phyloP scores from a whole-genome alignment of 2,329 filamentous ascomycete species.

The Dendryphion nanum region DNA sequence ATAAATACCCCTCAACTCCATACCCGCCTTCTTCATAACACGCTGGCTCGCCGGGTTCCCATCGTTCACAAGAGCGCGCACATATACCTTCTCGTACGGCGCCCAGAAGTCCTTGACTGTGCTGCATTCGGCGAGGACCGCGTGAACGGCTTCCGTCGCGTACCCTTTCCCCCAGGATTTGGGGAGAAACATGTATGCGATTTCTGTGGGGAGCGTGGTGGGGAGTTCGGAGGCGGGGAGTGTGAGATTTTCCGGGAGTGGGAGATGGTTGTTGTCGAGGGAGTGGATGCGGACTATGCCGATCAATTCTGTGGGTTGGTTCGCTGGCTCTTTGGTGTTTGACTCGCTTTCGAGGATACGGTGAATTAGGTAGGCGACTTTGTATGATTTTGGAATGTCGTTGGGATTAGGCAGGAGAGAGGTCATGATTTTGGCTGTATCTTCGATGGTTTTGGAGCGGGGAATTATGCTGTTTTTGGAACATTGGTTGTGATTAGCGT shows the following conservation, averaged over 20 bases:
- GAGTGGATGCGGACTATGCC: constrained; percentile 22
- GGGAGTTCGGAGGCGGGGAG: constrained; percentile 6
- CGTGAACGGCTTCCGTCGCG: constrained; percentile 19
- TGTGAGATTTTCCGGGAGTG: constrained; percentile 12
- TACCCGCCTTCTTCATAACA: constrained; percentile 32
- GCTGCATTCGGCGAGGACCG: constrained; percentile 21
- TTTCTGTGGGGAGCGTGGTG: constrained; percentile 19
- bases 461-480: constrained; percentile 19
- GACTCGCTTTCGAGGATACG: constrained; percentile 9
- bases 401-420: constrained; percentile 12
- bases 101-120: constrained; percentile 18
- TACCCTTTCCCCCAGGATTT: constrained; percentile 20
- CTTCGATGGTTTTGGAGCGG: constrained; percentile 21
- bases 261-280: constrained; percentile 12
- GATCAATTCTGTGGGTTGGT: constrained; percentile 16
- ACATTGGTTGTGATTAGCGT: not conserved
- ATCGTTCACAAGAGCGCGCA: constrained; percentile 31
- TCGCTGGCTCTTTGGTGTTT: not conserved
- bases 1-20: constrained; percentile 25
- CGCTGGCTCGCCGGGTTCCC: constrained; percentile 27
- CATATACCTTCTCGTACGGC: constrained; percentile 25
- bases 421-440: constrained; percentile 23
- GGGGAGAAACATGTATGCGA: constrained; percentile 22
- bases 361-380: constrained; percentile 27
- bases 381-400: constrained; percentile 15